Evolutionary conservation across 2,329 filamentous ascomycete genomes (phyloP).

Genomic region (Xylariaceae sp.): DNA sequence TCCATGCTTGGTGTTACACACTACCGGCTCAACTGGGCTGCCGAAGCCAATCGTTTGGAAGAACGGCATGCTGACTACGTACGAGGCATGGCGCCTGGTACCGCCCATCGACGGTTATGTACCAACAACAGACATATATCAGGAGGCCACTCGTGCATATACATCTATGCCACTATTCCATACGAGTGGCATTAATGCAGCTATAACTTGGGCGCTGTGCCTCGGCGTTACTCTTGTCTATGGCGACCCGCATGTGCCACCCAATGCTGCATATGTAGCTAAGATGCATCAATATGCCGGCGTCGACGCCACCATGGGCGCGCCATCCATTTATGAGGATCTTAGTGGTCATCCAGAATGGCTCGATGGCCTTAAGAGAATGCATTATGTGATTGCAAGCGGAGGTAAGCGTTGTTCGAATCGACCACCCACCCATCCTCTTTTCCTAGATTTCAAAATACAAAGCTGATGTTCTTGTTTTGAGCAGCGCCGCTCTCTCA

Average conservation of each 20-base stretch:
- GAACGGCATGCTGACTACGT: conserved; percentile 7
- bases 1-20: conserved; percentile 3
- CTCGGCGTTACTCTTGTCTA: conserved; percentile 6
- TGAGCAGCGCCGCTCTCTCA: conserved; percentile 2
- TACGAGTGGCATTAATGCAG: conserved; percentile 8
- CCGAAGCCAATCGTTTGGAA: conserved; percentile 10
- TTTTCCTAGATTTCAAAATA: too few species aligned
- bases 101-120: background rate
- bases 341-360: background rate
- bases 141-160: conserved; percentile 2
- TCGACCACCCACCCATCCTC: too few species aligned
- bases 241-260: conserved; percentile 2
- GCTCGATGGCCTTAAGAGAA: background rate
- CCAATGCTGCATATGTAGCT: conserved; percentile 8
- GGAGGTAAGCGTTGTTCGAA: conserved; percentile 3
- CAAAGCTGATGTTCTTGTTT: background rate
- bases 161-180: conserved; percentile 12
- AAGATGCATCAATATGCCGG: conserved; percentile 4
- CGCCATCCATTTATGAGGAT: background rate
- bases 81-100: conserved; percentile 5
- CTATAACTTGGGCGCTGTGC: conserved; percentile 7
- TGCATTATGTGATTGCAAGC: conserved; percentile 3
- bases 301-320: conserved; percentile 1
- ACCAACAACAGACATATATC: conserved; percentile 5
- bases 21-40: conserved; percentile 1